Evolutionary conservation across 352 stramenopile genomes (phyloP).

Genomic region (Pythium graminicola): DNA sequence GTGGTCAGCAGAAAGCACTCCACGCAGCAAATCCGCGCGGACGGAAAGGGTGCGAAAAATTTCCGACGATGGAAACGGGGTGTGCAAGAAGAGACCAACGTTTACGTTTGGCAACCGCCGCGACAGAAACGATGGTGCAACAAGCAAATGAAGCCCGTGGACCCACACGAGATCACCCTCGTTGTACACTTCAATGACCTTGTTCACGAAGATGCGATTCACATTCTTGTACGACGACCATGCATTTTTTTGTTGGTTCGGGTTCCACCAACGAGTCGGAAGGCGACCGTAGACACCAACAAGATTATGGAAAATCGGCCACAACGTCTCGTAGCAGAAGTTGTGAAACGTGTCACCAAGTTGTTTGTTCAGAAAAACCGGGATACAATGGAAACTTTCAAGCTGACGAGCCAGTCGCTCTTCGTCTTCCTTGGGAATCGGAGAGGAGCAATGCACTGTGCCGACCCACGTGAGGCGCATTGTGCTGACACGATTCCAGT

Average conservation of each 20-base stretch:
- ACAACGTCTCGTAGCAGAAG: slow-evolving; percentile 97
- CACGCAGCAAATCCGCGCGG: slow-evolving; percentile 68
- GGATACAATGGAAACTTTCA: slow-evolving; percentile 93
- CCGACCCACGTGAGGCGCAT: slow-evolving; percentile 85
- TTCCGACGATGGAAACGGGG: slow-evolving; percentile 85
- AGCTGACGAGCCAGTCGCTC: slow-evolving; percentile 65
- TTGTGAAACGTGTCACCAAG: slow-evolving; percentile 86
- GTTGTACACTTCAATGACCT: slow-evolving; percentile 78
- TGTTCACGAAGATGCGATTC: slow-evolving; percentile 96
- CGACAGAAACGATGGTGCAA: slow-evolving; percentile 65
- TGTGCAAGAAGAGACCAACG: slow-evolving; percentile 88
- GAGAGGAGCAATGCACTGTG: slow-evolving; percentile 67
- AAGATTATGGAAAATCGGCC: slow-evolving; percentile 98
- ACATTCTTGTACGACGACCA: slow-evolving; percentile 96
- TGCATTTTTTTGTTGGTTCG: slow-evolving; percentile 71
- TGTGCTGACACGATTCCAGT: slow-evolving; percentile 64
- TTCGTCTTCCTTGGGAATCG: slow-evolving; percentile 80
- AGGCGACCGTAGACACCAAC: slow-evolving; percentile 92
- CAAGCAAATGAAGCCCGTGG: slow-evolving; percentile 89
- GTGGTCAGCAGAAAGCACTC: slow-evolving; percentile 77
- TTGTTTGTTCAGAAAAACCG: slow-evolving; percentile 91
- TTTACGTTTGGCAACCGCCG: slow-evolving; percentile 69
- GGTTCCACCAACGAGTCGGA: slow-evolving; percentile 81
- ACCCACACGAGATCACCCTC: slow-evolving; percentile 84
- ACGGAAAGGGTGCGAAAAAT: slow-evolving; percentile 88